Evolutionary conservation across 768 basidiomycete genomes (phyloP).

Genomic region (Aureoboletus auriporus): DNA sequence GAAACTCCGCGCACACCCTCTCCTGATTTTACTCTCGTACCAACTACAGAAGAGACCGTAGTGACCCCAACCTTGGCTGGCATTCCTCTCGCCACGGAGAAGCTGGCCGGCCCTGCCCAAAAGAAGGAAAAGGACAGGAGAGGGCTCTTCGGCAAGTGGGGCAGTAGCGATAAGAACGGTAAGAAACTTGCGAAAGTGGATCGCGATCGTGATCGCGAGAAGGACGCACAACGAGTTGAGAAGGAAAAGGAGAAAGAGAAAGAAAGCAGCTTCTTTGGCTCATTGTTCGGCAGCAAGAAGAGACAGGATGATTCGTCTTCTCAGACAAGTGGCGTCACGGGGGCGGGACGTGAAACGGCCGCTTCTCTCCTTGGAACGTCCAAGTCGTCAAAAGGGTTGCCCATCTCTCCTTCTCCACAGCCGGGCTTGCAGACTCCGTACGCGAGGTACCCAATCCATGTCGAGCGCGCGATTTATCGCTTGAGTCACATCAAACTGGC

Average conservation of each 20-base stretch:
- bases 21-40: constrained; percentile 37
- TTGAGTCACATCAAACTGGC: constrained; percentile 98
- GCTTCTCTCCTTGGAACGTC: constrained; percentile 82
- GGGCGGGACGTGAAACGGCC: constrained; percentile 80
- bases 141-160: constrained; percentile 64
- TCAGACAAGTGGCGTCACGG: constrained; percentile 29
- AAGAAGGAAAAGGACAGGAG: constrained; percentile 75
- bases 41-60: constrained; percentile 24
- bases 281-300: constrained; percentile 82
- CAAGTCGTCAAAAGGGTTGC: constrained; percentile 68
- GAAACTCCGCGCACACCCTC: constrained; percentile 58
- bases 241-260: constrained; percentile 41
- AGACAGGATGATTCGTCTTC: constrained; percentile 72
- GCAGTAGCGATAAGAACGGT: constrained; percentile 49
- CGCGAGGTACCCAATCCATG: constrained; percentile 94
- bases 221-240: constrained; percentile 43
- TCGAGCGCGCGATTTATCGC: constrained; percentile 96
- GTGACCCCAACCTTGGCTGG: constrained; percentile 23
- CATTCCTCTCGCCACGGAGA: constrained; percentile 16
- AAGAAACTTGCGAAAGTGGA: constrained; percentile 50
- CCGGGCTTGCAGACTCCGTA: constrained; percentile 39
- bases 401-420: constrained; percentile 57
- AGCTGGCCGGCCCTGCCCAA: constrained; percentile 28
- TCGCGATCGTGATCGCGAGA: constrained; percentile 45
- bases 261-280: constrained; percentile 87